phyloP scores from a whole-genome alignment of 495 filamentous ascomycete species.

The Xylaria nigripes region DNA sequence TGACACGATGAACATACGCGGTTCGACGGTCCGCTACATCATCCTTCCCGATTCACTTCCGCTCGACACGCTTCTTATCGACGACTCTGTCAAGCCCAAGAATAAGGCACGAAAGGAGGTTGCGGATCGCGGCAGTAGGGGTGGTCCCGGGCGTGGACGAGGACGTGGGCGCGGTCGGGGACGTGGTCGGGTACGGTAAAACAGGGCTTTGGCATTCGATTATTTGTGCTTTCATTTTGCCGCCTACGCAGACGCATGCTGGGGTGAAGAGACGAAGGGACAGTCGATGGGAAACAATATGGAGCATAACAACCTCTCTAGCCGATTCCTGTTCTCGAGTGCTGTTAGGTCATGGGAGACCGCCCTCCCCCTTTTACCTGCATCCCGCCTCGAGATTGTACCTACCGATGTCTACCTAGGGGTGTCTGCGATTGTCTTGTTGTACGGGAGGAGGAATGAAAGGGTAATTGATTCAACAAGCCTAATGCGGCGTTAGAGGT shows the following conservation, averaged over 20 bases:
- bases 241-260: background rate
- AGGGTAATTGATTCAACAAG: background rate
- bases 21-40: slow-evolving; percentile 85
- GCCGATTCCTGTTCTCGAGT: background rate
- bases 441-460: background rate
- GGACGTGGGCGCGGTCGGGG: slow-evolving; percentile 57
- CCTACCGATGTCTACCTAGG: background rate
- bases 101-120: slow-evolving; percentile 96
- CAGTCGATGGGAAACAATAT: background rate
- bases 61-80: slow-evolving; percentile 86
- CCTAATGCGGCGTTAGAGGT: slow-evolving; percentile 7
- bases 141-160: slow-evolving; percentile 48
- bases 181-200: slow-evolving; percentile 24
- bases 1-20: slow-evolving; percentile 94
- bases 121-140: slow-evolving; percentile 55
- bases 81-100: slow-evolving; percentile 96
- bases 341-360: background rate
- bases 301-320: background rate
- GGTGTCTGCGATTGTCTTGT: background rate
- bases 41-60: slow-evolving; percentile 92
- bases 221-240: background rate
- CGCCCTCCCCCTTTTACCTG: background rate
- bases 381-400: background rate
- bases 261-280: background rate
- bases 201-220: background rate